Evolutionary conservation across 768 basidiomycete species (phyloP).

Genomic region (Naganishia kalamii): DNA sequence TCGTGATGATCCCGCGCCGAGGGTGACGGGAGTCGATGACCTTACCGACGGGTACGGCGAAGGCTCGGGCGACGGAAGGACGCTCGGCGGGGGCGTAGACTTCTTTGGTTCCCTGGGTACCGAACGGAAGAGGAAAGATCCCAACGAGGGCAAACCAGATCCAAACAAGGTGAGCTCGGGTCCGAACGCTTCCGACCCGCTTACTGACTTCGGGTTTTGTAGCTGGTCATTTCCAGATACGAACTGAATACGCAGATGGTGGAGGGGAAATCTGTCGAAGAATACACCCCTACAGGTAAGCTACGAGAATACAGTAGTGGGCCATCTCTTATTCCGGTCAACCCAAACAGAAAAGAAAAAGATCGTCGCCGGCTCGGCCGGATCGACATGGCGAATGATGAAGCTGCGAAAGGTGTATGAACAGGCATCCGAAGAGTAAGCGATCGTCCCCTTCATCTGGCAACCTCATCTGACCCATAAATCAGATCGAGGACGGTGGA

Average conservation of each 20-base stretch:
- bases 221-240: slow-evolving; percentile 39
- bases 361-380: slow-evolving; percentile 74
- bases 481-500: slow-evolving; percentile 37
- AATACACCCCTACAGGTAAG: slow-evolving; percentile 52
- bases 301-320: slow-evolving; percentile 59
- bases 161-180: slow-evolving; percentile 60
- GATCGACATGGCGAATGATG: slow-evolving; percentile 97
- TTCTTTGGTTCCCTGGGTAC: slow-evolving; percentile 85
- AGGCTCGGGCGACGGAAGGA: slow-evolving; percentile 50
- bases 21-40: slow-evolving; percentile 25
- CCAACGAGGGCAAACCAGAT: slow-evolving; percentile 52
- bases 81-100: slow-evolving; percentile 61
- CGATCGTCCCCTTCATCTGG: not conserved
- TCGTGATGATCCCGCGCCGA: slow-evolving; percentile 27
- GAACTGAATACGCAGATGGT: slow-evolving; percentile 48
- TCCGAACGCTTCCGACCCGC: not conserved
- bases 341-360: slow-evolving; percentile 51
- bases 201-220: not conserved
- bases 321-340: slow-evolving; percentile 46
- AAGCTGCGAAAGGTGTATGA: slow-evolving; percentile 84
- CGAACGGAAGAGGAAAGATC: slow-evolving; percentile 60
- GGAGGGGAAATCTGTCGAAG: slow-evolving; percentile 52
- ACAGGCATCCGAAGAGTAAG: slow-evolving; percentile 71
- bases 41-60: slow-evolving; percentile 49
- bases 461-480: slow-evolving; percentile 2